Evolutionary conservation across 2,329 filamentous ascomycete genomes (phyloP), one percentile per base, ranked within the genome.

Genomic region (Fusarium tupiense): DNA sequence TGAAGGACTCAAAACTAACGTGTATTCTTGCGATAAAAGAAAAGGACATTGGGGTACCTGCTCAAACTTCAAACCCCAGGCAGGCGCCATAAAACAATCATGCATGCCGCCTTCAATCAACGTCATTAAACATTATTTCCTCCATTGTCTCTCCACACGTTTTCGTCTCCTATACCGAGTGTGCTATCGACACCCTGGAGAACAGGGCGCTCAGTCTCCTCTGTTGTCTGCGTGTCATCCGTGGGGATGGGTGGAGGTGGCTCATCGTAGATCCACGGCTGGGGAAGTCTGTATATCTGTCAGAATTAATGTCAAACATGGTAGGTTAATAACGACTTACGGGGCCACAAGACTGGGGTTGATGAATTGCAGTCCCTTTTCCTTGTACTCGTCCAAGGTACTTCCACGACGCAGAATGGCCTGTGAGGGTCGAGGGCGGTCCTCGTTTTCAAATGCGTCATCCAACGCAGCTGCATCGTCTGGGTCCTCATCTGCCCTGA

Each of bases 331-430:
- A 20, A 10, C 17, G 59, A 88, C 90, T 86, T 86, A 92, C 86
- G 91, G 91, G 38, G 86, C 84, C 8, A 91, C 85, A 17, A 97
- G 84, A 80, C 90, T 96, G 5, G 94, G 94, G 76, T 96, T 96
- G 56, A 95, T 85, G 82, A 95, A 97, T 54, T 85, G 86, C 81
- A 91, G 80, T 0, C 91, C 93, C 77, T 89, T 90, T 79, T 96
- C 93, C 68, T 89, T 88, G 66, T 90, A 87, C 81, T 95, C 93
- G 74, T 96, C 93, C 35, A 95, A 80, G 1, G 92, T 95, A 74
- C 89, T 91, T 50, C 89, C 86, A 37, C 88, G 84, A 47, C 89
- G 84, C 38, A 88, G 69, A 53, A 88, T 69, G 22, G 83, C 81
- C 52, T 84, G 82, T 56, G 83, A 80, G 22, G 81, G 81, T 38